Conservation (phyloP, 371 early-diverging fungal species). For the Umbelopsis sp. region DNA sequence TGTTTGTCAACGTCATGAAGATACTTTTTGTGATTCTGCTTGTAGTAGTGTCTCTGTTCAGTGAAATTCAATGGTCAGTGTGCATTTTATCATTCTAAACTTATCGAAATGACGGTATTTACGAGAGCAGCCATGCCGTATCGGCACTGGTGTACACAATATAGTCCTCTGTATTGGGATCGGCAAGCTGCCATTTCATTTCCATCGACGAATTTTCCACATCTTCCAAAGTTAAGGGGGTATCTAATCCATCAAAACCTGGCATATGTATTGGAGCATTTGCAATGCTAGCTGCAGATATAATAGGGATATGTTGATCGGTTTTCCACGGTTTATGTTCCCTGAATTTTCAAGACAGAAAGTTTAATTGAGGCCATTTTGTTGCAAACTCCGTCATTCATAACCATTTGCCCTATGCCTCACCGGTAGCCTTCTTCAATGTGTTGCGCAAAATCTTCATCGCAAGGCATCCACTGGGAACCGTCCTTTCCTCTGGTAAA, state of each 20-base stretch:
- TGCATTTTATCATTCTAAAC: neutral
- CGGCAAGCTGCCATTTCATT: constrained; percentile 72
- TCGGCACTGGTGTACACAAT: constrained; percentile 67
- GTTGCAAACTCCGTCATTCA: neutral
- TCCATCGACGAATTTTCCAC: constrained; percentile 26
- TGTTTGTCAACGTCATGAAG: constrained; percentile 64
- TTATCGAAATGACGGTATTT: constrained; percentile 20
- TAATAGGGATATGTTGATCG: constrained; percentile 2
- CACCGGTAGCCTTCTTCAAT: constrained; percentile 83
- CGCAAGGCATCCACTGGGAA: constrained; percentile 76
- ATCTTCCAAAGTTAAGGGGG: constrained; percentile 19
- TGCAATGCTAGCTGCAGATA: neutral
- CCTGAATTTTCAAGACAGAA: constrained; percentile 6
- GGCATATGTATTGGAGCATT: constrained; percentile 21
- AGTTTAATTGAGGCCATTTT: neutral
- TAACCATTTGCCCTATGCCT: constrained; percentile 19
- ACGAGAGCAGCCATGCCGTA: constrained; percentile 73
- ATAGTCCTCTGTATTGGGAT: constrained; percentile 74
- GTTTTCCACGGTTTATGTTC: constrained; percentile 36
- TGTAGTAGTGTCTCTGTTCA: constrained; percentile 37
- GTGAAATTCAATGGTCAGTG: neutral
- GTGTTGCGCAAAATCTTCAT: constrained; percentile 78
- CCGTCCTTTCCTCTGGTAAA: constrained; percentile 69
- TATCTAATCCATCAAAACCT: constrained; percentile 12
- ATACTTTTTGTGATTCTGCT: constrained; percentile 76